phyloP scores from a whole-genome alignment of 208 protist genomes.

The Leptomonas seymouri region DNA sequence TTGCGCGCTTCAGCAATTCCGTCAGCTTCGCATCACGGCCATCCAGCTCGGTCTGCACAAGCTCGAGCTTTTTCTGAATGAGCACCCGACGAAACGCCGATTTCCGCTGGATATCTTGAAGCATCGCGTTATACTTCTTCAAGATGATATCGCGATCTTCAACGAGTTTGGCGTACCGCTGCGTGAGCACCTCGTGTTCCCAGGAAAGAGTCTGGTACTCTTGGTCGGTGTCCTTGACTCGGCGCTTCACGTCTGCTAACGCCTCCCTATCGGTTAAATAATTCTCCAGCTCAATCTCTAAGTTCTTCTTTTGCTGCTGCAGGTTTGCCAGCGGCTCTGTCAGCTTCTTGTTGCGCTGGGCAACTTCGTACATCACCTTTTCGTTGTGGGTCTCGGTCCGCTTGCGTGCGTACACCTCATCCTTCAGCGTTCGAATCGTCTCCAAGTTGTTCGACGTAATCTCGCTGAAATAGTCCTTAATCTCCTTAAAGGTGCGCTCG shows the following conservation, averaged over 20 bases:
- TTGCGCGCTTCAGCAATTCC: conserved; percentile 94
- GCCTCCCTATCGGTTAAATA: conserved; percentile 91
- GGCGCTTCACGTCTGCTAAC: conserved; percentile 78
- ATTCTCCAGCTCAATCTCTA: conserved; percentile 91
- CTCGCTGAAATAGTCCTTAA: conserved; percentile 98
- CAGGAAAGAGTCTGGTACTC: conserved; percentile 92
- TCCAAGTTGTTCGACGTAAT: conserved; percentile 99
- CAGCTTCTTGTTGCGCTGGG: conserved; percentile 96
- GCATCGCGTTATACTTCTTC: conserved; percentile 94
- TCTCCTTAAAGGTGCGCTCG: conserved; percentile 96
- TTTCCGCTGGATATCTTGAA: conserved; percentile 96
- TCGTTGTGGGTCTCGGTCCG: conserved; percentile 96
- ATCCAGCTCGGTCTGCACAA: conserved; percentile 93
- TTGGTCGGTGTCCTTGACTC: conserved; percentile 82
- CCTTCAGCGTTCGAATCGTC: conserved; percentile 97
- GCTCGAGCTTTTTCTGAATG: conserved; percentile 95
- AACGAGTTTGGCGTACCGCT: conserved; percentile 92
- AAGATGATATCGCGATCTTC: conserved; percentile 96
- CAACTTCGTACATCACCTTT: conserved; percentile 98
- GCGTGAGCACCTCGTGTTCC: conserved; percentile 96
- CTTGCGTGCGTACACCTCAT: conserved; percentile 95
- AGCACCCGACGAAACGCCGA: conserved; percentile 94
- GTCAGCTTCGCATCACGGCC: conserved; percentile 93
- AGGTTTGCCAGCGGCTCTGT: conserved; percentile 95
- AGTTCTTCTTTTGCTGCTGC: conserved; percentile 90